phyloP scores from a whole-genome alignment of 2,329 filamentous ascomycete species.

The Alternaria metachromatica region DNA sequence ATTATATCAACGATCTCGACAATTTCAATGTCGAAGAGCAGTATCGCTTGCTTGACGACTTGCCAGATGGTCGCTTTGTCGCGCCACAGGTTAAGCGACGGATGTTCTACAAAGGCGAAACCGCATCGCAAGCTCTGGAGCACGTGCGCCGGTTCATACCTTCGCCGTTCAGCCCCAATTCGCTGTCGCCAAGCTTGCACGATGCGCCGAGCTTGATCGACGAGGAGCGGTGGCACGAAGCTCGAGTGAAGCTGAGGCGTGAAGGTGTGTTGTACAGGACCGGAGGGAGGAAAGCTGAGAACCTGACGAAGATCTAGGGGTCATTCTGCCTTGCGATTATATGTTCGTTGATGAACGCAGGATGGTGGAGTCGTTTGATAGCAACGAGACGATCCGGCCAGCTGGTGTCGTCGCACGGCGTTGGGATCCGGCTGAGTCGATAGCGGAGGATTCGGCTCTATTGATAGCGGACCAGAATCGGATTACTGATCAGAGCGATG shows the following conservation, averaged over 20 bases:
- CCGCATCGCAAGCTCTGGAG: background rate
- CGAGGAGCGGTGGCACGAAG: conserved; percentile 11
- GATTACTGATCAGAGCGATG: background rate
- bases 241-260: background rate
- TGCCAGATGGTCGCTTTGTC: background rate
- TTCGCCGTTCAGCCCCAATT: background rate
- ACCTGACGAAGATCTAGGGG: background rate
- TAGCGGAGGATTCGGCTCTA: background rate
- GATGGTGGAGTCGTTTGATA: background rate
- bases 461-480: background rate
- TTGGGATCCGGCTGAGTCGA: background rate
- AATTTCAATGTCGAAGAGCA: background rate
- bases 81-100: background rate
- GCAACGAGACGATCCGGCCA: background rate
- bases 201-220: conserved; percentile 10
- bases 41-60: background rate
- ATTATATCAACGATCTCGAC: background rate
- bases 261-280: background rate
- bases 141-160: background rate
- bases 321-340: background rate
- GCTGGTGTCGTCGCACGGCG: background rate
- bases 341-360: background rate
- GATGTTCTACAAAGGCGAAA: background rate
- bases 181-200: background rate
- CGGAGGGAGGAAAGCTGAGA: background rate